Base-by-base conservation (phyloP, 805 yeast genomes). In the Candida rishiriensis region DNA sequence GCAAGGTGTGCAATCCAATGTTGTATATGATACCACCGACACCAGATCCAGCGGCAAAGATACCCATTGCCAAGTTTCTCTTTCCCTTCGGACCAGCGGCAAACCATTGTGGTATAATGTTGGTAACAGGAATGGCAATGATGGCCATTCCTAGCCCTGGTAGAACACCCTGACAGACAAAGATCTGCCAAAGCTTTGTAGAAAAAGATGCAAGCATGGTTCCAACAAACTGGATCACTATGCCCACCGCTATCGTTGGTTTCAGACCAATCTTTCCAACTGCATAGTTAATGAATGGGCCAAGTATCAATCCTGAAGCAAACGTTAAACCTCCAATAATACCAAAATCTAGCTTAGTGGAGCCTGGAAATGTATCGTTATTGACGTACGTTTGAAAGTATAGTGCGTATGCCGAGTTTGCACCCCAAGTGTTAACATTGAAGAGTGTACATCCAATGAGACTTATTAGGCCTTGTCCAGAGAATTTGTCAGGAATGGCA, bases 101-200 rank as follows among this genome's bases (percentile, higher is more conserved):
- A 58, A 85, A 85, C 84, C 86, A 85, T 43, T 79, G 86, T 0
- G 89, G 88, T 21, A 85, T 54, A 12, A 83, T 61, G 2, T 79
- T 71, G 16, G 79, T 64, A 4, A 78, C 79, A 1, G 91, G 84
- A 3, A 80, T 70, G 41, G 78, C 75, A 31, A 80, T 66, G 13
- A 79, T 57, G 0, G 87, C 79, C 51, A 79, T 59, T 2, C 83
- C 82, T 29, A 75, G 55, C 29, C 88, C 85, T 42, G 73, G 74
- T 36, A 85, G 47, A 2, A 83, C 67, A 28, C 91, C 90, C 61
- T 85, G 90, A 7, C 87, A 77, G 34, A 81, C 59, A 54, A 73
- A 81, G 12, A 85, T 56, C 49, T 85, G 81, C 89, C 90, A 84
- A 16, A 79, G 55, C 33, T 70, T 67, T 2, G 70, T 73, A 1